Evolutionary conservation across 208 protist species (phyloP).

Genomic region (Trypanosomatidae sp.): DNA sequence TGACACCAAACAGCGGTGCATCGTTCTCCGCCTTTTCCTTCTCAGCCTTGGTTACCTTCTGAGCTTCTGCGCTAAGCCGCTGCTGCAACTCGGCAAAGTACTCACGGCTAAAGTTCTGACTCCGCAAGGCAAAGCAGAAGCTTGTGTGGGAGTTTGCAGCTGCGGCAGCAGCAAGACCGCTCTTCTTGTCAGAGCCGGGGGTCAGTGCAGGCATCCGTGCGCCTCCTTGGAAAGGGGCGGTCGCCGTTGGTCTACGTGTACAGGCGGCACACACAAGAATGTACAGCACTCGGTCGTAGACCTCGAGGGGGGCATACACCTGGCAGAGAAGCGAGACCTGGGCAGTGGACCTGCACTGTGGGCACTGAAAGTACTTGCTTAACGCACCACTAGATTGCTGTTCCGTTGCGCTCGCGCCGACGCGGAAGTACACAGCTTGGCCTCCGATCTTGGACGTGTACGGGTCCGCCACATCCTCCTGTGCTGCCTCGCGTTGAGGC

Average conservation of each 20-base stretch:
- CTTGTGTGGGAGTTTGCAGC: constrained; percentile 27
- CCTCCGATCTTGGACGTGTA: constrained; percentile 78
- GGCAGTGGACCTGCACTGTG: constrained; percentile 55
- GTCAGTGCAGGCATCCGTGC: neutral
- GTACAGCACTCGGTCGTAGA: constrained; percentile 86
- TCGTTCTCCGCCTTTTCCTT: constrained; percentile 9
- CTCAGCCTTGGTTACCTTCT: constrained; percentile 3
- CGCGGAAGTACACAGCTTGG: constrained; percentile 56
- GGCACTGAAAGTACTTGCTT: constrained; percentile 64
- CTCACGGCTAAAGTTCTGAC: constrained; percentile 77
- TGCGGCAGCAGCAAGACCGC: constrained; percentile 14
- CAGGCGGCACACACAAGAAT: constrained; percentile 69
- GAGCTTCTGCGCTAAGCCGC: constrained; percentile 10
- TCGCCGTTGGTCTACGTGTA: constrained; percentile 7
- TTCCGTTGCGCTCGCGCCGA: constrained; percentile 11
- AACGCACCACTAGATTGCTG: constrained; percentile 7
- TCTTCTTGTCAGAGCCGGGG: constrained; percentile 20
- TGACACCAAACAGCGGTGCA: constrained; percentile 50
- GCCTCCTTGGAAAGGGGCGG: neutral
- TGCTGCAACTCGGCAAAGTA: constrained; percentile 41
- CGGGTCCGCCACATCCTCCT: constrained; percentile 47
- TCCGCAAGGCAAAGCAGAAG: constrained; percentile 79
- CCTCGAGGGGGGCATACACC: constrained; percentile 74
- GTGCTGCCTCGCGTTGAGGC: constrained; percentile 26
- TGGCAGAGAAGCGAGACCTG: constrained; percentile 70